Base-by-base conservation (phyloP, 805 yeast genomes). In the Torulaspora gathmanii region DNA sequence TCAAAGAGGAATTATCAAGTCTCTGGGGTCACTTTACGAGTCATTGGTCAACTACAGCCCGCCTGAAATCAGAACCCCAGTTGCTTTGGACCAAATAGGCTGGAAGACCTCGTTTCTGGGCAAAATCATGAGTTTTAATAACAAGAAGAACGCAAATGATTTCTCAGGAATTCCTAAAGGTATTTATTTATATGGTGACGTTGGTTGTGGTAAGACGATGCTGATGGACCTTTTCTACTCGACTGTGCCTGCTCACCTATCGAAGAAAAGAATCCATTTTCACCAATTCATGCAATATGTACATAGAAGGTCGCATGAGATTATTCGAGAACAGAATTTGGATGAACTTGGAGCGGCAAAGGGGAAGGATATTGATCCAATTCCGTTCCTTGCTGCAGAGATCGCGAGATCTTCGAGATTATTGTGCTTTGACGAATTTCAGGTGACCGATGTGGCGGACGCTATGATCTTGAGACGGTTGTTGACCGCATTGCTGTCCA, bases 191-290 rank as follows among this genome's bases (percentile, higher is more conserved):
- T 93, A 86, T 65, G 99, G 99, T 17, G 98, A 93, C 64, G 99
- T 93, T 34, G 99, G 99, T 1, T 90, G 98, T 66, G 99, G 99
- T 3, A 91, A 93, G 62, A 93, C 99, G 6, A 91, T 93, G 97
- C 71, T 93, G 49, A 91, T 93, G 98, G 98, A 93, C 65, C 71
- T 93, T 53, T 93, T 93, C 58, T 93, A 90, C 67, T 71, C 78
- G 16, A 87, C 96, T 0, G 76, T 91, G 13, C 97, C 98, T 0
- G 41, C 66, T 0, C 86, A 84, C 60, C 70, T 93, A 47, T 76
- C 91, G 10, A 88, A 89, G 58, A 76, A 73, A 55, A 74, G 99
- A 52, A 72, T 91, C 37, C 99, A 93, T 65, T 93, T 93, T 72
- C 99, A 93, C 66, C 95, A 89, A 55, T 93, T 93, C 65, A 93